Base-by-base conservation (phyloP, 1,139 yeast species). In the Candida labiduridarum region DNA sequence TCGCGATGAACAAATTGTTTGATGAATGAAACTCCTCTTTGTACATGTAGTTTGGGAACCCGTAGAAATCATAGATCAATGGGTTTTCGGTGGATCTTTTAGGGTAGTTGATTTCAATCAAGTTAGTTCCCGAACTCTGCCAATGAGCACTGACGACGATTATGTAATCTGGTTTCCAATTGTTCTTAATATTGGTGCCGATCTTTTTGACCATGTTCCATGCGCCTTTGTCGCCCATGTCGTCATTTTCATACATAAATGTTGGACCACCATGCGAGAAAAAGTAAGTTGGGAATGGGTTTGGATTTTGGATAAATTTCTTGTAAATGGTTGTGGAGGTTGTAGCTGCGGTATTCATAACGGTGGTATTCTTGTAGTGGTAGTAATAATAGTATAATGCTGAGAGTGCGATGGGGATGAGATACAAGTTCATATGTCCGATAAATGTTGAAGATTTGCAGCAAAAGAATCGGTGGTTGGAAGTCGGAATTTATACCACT, bases 261-360 rank as follows among this genome's bases (percentile, higher is more conserved):
- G 85, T 82, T 3, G 95, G 95, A 1, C 91, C 92, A 2, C 95
- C 95, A 66, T 88, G 95, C 33, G 89, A 83, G 48, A 87, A 63
- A 64, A 87, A 88, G 61, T 71, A 85, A 1, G 84, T 77, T 7
- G 95, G 92, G 36, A 60, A 72, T 39, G 74, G 72, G 10, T 48
- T 49, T 8, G 60, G 46, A 42, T 64, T 65, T 27, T 52, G 52
- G 27, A 55, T 49, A 48, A 53, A 55, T 48, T 52, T 59, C 27
- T 49, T 35, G 19, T 22, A 22, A 22, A 22, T 22, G 25, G 25
- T 22, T 22, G 44, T 19, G 12, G 47, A 30, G 39, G 40, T 36
- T n/a, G 42, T 46, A 27, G 42, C 41, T 30, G 25, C 16, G 4
- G 30, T 10, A 18, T 16, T 15, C 35, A 33, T 31, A 15, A 14